Percentiles rank a stretch among this genome's conserved stretches.
Conservation (phyloP, 192 early-diverging fungal species). For the Mortierella alpina region DNA sequence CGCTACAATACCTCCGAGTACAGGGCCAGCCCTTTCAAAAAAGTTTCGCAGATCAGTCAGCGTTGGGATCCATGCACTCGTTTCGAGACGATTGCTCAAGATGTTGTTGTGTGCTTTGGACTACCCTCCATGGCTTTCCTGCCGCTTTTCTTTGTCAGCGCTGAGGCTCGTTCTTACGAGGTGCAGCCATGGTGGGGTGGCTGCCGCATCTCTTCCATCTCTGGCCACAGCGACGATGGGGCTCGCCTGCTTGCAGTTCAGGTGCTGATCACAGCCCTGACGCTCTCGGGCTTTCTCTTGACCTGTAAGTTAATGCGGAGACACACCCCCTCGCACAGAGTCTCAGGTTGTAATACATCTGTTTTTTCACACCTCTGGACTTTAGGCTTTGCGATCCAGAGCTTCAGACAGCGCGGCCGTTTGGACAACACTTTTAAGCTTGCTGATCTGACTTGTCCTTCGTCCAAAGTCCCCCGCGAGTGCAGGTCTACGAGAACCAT, state of each 20-base stretch:
- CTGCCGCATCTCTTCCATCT: constrained; percentile 15
- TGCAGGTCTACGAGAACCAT: constrained; percentile 9
- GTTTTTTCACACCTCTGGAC: no score
- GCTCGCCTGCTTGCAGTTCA: not conserved
- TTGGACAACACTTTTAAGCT: not conserved
- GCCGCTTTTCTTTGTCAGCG: not conserved
- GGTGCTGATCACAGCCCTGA: not conserved
- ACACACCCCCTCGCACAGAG: not conserved
- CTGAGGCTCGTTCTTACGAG: constrained; percentile 10
- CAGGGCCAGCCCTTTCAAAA: no score
- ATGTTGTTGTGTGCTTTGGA: constrained; percentile 13
- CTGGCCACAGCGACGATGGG: not conserved
- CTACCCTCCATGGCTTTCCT: constrained; percentile 1
- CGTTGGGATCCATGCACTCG: no score
- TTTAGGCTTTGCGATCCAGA: not conserved
- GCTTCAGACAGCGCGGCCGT: not conserved
- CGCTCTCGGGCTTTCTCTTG: constrained; percentile 1
- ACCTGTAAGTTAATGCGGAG: not conserved
- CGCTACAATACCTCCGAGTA: no score
- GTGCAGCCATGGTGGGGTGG: constrained; percentile 12
- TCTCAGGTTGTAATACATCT: not conserved
- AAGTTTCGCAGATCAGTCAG: no score
- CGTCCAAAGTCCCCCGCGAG: constrained; percentile 9
- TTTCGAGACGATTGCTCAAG: not conserved
- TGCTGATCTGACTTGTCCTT: not conserved